Conservation (phyloP, 768 basidiomycete genomes). For the Leccinum boreale region DNA sequence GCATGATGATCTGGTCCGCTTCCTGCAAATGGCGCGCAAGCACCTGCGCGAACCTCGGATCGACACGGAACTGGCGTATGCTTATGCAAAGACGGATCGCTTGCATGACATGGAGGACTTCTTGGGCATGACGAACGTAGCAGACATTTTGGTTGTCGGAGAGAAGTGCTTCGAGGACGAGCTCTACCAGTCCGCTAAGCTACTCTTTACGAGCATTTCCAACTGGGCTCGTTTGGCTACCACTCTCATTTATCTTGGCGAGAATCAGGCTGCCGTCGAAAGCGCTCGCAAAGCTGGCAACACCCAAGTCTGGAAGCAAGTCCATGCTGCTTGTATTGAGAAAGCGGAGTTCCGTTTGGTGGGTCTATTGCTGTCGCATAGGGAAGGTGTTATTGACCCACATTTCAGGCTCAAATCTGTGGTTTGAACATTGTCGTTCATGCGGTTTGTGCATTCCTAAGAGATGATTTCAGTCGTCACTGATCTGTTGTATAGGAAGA, state of each 20-base stretch:
- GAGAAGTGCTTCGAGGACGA: conserved; percentile 99
- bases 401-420: conserved; percentile 85
- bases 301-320: conserved; percentile 99
- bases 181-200: conserved; percentile 93
- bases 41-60: conserved; percentile 95
- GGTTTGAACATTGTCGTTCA: conserved; percentile 98
- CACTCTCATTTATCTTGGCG: conserved; percentile 95
- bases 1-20: conserved; percentile 92
- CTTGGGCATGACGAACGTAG: conserved; percentile 96
- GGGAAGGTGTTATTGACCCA: conserved; percentile 4
- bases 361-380: conserved; percentile 16
- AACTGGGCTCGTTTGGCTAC: conserved; percentile 99
- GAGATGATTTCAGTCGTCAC: conserved; percentile 3
- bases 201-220: conserved; percentile 94
- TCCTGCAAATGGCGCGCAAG: conserved; percentile 98
- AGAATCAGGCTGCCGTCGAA: conserved; percentile 98
- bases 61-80: conserved; percentile 96
- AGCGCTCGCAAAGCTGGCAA: conserved; percentile 99
- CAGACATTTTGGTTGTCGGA: conserved; percentile 93
- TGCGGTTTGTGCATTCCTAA: conserved; percentile 41
- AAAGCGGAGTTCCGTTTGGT: conserved; percentile 94
- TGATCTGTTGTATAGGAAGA: conserved; percentile 56
- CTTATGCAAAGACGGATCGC: conserved; percentile 96
- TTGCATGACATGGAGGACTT: conserved; percentile 99
- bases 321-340: conserved; percentile 97